phyloP scores from a whole-genome alignment of 139 green algal genomes.

The Tetratostichococcus sp. region DNA sequence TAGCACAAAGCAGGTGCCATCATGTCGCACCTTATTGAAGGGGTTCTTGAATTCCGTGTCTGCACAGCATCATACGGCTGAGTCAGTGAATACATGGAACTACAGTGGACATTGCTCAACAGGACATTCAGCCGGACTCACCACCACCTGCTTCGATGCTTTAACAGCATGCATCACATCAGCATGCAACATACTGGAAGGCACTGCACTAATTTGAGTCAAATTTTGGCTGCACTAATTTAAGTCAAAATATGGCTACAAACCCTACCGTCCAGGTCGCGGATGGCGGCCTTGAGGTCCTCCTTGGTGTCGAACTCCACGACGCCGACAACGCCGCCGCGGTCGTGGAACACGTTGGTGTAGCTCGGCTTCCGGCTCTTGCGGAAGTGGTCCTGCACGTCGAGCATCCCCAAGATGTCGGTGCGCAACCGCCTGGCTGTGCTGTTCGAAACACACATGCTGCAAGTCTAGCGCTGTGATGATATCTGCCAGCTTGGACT shows the following conservation, averaged over 20 bases:
- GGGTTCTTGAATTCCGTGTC: constrained; percentile 82
- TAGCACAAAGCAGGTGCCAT: too few relatives aligned
- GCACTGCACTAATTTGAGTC: too few relatives aligned
- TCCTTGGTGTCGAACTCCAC: constrained; percentile 64
- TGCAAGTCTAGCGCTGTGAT: too few relatives aligned
- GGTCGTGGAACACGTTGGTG: constrained; percentile 63
- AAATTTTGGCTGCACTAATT: too few relatives aligned
- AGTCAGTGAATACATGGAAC: neutral
- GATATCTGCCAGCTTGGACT: too few relatives aligned
- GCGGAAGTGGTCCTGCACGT: constrained; percentile 71
- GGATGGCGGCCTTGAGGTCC: constrained; percentile 46
- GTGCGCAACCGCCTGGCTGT: too few relatives aligned
- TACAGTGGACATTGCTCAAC: neutral
- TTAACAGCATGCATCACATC: too few relatives aligned
- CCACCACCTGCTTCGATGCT: neutral
- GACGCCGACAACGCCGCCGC: constrained; percentile 43
- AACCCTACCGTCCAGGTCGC: neutral
- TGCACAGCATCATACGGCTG: constrained; percentile 8
- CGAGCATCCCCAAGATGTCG: too few relatives aligned
- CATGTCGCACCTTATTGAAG: constrained; percentile 52
- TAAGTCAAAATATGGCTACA: too few relatives aligned
- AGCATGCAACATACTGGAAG: too few relatives aligned
- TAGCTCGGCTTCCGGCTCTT: constrained; percentile 58
- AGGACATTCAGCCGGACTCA: neutral
- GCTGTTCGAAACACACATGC: too few relatives aligned